Percentiles rank a stretch among this genome's conserved stretches.
These are phyloP conservation scores for Berkeleyomyces rouxiae DNA, from an alignment of 2,329 filamentous ascomycete genomes.

Conservation along the genomic window DNA sequence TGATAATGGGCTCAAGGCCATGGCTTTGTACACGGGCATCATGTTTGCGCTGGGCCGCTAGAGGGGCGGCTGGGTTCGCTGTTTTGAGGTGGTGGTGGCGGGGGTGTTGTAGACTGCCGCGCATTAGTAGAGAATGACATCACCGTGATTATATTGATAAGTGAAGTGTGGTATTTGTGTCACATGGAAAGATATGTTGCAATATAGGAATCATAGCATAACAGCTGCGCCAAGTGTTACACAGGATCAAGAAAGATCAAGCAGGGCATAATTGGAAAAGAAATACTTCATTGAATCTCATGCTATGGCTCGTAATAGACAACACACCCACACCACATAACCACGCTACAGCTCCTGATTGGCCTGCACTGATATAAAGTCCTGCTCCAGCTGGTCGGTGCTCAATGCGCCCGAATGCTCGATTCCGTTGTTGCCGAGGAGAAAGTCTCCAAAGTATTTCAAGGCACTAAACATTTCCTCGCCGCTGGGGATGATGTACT, in stretches of 20 bases:
- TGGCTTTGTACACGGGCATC: constrained; percentile 28
- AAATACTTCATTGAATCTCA: neutral
- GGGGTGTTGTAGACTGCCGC: neutral
- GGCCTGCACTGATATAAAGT: constrained; percentile 6
- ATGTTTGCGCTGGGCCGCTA: constrained; percentile 23
- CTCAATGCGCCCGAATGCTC: constrained; percentile 25
- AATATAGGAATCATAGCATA: neutral
- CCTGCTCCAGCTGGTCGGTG: constrained; percentile 16
- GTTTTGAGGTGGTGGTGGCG: neutral
- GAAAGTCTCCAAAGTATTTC: constrained; percentile 67
- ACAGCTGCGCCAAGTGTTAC: too few relatives aligned
- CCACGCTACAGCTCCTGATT: constrained; percentile 3
- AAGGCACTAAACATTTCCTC: constrained; percentile 74
- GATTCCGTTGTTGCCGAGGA: constrained; percentile 53
- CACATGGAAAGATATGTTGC: neutral
- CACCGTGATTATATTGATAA: neutral
- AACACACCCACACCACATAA: neutral
- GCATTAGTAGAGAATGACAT: neutral
- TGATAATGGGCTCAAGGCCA: constrained; percentile 25
- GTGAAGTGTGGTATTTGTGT: neutral
- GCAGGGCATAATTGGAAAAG: too few relatives aligned
- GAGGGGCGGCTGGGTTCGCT: constrained; percentile 13
- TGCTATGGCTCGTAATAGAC: neutral
- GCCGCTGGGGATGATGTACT: constrained; percentile 77
- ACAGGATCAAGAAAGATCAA: too few relatives aligned